phyloP scores from a whole-genome alignment of 2,329 filamentous ascomycete genomes.

The Chaetomium sp. region DNA sequence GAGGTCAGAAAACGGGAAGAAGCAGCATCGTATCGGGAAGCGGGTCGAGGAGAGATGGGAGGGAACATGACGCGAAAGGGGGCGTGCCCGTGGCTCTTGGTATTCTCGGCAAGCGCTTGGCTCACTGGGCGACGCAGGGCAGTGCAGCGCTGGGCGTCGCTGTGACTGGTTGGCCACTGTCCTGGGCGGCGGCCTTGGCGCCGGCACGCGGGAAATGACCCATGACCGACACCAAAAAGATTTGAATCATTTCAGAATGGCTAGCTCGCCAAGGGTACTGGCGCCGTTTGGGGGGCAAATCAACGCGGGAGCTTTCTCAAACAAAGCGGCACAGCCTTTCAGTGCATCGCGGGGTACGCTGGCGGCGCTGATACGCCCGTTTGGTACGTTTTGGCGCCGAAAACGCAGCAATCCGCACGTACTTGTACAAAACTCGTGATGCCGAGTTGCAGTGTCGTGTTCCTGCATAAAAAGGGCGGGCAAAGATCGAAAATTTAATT shows the following conservation, averaged over 20 bases:
- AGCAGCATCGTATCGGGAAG: constrained; percentile 12
- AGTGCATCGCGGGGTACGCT: too few species aligned
- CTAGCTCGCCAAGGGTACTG: too few species aligned
- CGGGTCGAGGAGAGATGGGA: constrained; percentile 5
- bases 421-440: too few species aligned
- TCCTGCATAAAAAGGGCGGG: too few species aligned
- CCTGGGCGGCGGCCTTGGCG: constrained; percentile 7
- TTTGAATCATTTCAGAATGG: neutral
- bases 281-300: too few species aligned
- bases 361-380: too few species aligned
- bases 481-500: too few species aligned
- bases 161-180: neutral
- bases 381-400: too few species aligned
- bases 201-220: constrained; percentile 2
- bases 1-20: constrained; percentile 5
- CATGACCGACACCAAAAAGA: neutral
- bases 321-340: too few species aligned
- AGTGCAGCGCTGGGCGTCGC: constrained; percentile 4
- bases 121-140: constrained; percentile 13
- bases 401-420: too few species aligned
- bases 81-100: constrained; percentile 14
- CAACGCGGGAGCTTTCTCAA: too few species aligned
- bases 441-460: too few species aligned
- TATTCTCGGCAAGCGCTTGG: constrained; percentile 20
- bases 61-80: constrained; percentile 18